Evolutionary conservation across 768 basidiomycete species (phyloP), one percentile per base, ranked within the genome.

Genomic region (Thelephora aurantiotincta): DNA sequence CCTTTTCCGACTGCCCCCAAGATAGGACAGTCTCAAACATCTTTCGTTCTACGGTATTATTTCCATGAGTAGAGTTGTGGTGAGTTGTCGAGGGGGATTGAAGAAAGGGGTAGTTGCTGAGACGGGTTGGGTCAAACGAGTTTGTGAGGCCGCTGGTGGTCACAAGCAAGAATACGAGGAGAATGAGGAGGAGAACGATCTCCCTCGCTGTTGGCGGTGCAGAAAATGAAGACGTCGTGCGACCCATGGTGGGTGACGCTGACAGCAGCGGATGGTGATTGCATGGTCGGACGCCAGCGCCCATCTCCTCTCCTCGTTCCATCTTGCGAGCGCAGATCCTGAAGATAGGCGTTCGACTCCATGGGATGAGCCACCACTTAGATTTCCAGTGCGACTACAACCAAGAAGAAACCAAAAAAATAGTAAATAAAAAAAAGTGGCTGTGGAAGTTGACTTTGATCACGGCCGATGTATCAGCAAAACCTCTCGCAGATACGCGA

Each of bases 171-270:
- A 53, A 46, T 9, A 56, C 36, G 34, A 65, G 58, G 22, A 65
- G 54, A 11, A 57, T 30, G n/a, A 51, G 36, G 9, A 63, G 58
- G 30, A 63, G 51, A 41, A 52, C 45, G 48, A 63, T 49, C 48
- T 65, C 63, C 20, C 63, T 51, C 5, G 51, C 46, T 5, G 63
- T 63, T 13, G 62, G 63, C 2, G 54, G 37, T 16, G 51, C 2
- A 33, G 50, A 33, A 54, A 55, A 41, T 9, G 38, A 41, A 41
- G 38, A 41, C 14, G 38, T 14, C 14, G 38, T 41, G 22, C 38
- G 38, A 14, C 38, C 12, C 38, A 41, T 41, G 2, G 38, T 14
- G 16, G 38, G 9, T 9, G 26, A 30, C 4, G 26, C 4, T 9
- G 26, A 30, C 4, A 9, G 26, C 26, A 9, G 9, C 26, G 26